phyloP scores from a whole-genome alignment of 306 rosid species.

The Dalbergia cochinchinensis region DNA sequence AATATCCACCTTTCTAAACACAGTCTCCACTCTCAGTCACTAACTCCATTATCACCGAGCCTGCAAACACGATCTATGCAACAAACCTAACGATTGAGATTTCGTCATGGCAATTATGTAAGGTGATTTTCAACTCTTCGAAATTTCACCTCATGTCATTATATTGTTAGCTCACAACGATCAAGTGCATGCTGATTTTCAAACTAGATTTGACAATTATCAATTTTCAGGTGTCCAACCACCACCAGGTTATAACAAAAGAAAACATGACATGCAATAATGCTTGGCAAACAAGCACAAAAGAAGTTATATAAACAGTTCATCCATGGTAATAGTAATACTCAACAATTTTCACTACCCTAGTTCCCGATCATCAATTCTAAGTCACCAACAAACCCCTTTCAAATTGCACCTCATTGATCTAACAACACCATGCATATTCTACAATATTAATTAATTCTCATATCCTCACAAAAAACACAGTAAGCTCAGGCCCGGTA shows the following conservation, averaged over 20 bases:
- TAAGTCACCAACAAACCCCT: not conserved
- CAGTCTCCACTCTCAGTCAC: slow-evolving; percentile 72
- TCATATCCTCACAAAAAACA: slow-evolving; percentile 76
- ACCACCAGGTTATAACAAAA: too few relatives aligned
- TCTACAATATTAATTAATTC: not conserved
- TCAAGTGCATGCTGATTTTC: not conserved
- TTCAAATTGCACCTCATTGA: not conserved
- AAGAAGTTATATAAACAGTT: not conserved
- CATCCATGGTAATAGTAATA: too few relatives aligned
- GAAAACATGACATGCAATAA: not conserved
- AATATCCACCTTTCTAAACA: slow-evolving; percentile 78
- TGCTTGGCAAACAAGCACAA: not conserved
- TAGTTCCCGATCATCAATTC: not conserved
- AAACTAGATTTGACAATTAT: not conserved
- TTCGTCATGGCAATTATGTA: too few relatives aligned
- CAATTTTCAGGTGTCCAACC: not conserved
- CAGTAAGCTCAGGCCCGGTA: slow-evolving; percentile 78
- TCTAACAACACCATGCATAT: not conserved
- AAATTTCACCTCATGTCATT: too few relatives aligned
- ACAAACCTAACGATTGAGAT: not conserved
- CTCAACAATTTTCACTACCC: not conserved
- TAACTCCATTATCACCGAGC: slow-evolving; percentile 66
- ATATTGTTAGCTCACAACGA: too few relatives aligned
- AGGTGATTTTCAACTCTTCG: too few relatives aligned
- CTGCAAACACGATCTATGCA: slow-evolving; percentile 79